Evolutionary conservation across 495 filamentous ascomycete species (phyloP).

Genomic region (Margaritispora aquatica): DNA sequence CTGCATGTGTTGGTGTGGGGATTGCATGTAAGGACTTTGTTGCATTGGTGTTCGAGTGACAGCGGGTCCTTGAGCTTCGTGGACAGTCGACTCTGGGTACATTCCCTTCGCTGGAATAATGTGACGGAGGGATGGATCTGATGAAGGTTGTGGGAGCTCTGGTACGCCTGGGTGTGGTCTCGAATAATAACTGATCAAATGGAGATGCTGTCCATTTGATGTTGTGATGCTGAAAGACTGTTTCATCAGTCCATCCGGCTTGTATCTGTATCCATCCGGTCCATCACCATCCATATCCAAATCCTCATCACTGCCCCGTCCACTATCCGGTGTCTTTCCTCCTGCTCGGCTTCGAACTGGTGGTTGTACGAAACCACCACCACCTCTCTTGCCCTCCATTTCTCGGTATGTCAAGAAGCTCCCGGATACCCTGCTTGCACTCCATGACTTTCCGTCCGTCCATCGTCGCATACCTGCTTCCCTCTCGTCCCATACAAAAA

Average conservation of each 20-base stretch:
- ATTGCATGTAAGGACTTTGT: slow-evolving; percentile 30
- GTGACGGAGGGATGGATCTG: slow-evolving; percentile 72
- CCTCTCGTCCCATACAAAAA: slow-evolving; percentile 98
- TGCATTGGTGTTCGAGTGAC: slow-evolving; percentile 43
- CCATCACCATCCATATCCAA: slow-evolving; percentile 72
- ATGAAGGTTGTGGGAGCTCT: slow-evolving; percentile 69
- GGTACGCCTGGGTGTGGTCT: slow-evolving; percentile 60
- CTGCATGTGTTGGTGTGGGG: slow-evolving; percentile 40
- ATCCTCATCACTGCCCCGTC: slow-evolving; percentile 73
- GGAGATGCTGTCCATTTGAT: slow-evolving; percentile 79
- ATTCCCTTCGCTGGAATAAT: slow-evolving; percentile 84
- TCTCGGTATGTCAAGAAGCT: slow-evolving; percentile 97
- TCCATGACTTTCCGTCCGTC: slow-evolving; percentile 99
- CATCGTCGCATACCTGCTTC: slow-evolving; percentile 97
- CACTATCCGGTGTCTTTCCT: slow-evolving; percentile 77
- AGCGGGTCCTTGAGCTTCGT: slow-evolving; percentile 54
- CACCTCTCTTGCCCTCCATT: slow-evolving; percentile 94
- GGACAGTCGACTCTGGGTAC: slow-evolving; percentile 95
- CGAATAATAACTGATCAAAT: slow-evolving; percentile 96
- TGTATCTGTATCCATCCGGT: slow-evolving; percentile 94
- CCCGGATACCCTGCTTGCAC: slow-evolving; percentile 91
- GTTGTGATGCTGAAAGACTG: slow-evolving; percentile 99
- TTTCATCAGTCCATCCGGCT: slow-evolving; percentile 96
- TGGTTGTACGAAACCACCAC: slow-evolving; percentile 53
- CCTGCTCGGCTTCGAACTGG: slow-evolving; percentile 37